Conservation (phyloP, 202 grass and related monocot species). For the Hordeum pubiflorum region DNA sequence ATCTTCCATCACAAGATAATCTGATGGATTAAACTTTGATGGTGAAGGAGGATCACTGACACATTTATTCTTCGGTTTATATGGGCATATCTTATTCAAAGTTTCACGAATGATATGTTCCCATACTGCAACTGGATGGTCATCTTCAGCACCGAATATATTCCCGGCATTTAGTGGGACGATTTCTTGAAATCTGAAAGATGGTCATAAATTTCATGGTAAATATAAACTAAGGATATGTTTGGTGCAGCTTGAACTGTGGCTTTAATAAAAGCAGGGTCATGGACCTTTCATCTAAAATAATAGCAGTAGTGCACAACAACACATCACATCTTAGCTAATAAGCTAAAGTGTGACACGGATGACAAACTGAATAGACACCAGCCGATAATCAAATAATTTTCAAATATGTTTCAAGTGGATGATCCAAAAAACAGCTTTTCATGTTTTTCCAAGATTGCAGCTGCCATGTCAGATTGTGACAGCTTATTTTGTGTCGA, state of each 20-base stretch:
- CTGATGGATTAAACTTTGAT: conserved; percentile 63
- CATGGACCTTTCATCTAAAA: neutral
- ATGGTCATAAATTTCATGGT: conserved; percentile 12
- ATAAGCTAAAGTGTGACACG: neutral
- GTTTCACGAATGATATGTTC: conserved; percentile 73
- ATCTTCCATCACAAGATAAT: conserved; percentile 53
- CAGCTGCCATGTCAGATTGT: neutral
- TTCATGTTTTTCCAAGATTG: neutral
- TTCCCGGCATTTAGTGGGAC: conserved; percentile 91
- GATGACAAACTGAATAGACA: neutral
- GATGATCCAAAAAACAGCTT: neutral
- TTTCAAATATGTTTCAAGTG: neutral
- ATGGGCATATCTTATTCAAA: conserved; percentile 57
- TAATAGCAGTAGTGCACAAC: neutral
- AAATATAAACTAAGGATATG: neutral
- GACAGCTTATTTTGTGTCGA: neutral
- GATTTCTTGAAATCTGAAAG: conserved; percentile 92
- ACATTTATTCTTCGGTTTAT: conserved; percentile 64
- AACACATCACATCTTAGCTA: neutral
- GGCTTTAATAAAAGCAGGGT: neutral
- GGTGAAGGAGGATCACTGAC: conserved; percentile 74
- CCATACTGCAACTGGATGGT: conserved; percentile 57
- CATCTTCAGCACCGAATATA: conserved; percentile 87
- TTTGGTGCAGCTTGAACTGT: neutral
- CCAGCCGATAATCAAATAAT: neutral